Evolutionary conservation across 345 rosid species (phyloP), one percentile per base, ranked within the genome.

Genomic region (Moricandia moricandioides): DNA sequence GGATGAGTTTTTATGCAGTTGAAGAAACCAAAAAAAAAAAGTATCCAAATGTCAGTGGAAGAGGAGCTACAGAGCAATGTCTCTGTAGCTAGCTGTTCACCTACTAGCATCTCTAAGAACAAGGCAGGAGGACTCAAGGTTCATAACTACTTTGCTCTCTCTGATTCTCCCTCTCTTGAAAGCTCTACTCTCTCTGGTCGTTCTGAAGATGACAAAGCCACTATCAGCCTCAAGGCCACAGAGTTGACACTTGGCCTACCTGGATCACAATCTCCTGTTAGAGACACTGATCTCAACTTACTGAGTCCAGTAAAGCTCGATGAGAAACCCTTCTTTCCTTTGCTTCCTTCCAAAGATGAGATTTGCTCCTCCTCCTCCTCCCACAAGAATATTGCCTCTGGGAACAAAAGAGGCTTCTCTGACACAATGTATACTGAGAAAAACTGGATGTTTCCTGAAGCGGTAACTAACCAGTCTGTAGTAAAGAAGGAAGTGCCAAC

Each of bases 181-280:
- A 89, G 93, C 70, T 91, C 88, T 4, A 83, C 81, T 16, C 89
- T 85, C 60, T 85, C 89, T 0, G 82, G 81, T 65, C 76, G 82
- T 64, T 72, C 72, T 0, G 88, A 80, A 29, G 88, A 80, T 59
- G 83, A 72, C 52, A 87, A 84, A 82, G 85, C 59, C 63, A 85
- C 75, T 69, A 81, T 89, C 58, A 88, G 92, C 73, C 66, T 93
- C 66, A 91, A 88, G 83, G 97, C 97, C 14, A 88, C 96, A 0
- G 98, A 93, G 72, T 69, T 93, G 59, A 84, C 90, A 54, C 97
- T 93, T 6, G 97, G 98, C 14, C 97, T 91, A 67, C 98, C 98
- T 0, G 96, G 98, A 66, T 89, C 93, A 6, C 91, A 67, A 39
- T 93, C 92, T 62, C 92, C 92, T 11, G 81, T 74, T 26, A 87